Conservation (phyloP, 2,329 filamentous ascomycete genomes). For the Cladosporium oxysporum region DNA sequence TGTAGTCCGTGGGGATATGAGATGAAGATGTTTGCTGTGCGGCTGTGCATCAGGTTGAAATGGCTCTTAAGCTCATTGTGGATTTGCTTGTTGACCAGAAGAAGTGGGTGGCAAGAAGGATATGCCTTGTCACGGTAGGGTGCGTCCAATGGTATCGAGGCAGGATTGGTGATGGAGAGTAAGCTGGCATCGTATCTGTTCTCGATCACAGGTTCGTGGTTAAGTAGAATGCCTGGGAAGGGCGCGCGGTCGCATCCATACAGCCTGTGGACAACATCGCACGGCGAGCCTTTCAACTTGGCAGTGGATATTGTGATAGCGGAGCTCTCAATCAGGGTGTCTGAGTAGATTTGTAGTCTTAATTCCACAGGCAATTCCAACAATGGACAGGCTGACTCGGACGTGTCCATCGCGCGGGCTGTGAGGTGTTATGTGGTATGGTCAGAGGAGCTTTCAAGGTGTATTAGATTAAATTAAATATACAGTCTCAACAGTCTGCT, state of each 20-base stretch:
- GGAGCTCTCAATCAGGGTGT: conserved; percentile 40
- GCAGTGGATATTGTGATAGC: conserved; percentile 44
- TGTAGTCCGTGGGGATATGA: conserved; percentile 45
- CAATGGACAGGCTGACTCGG: conserved; percentile 26
- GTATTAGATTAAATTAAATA: neutral
- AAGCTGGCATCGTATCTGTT: conserved; percentile 37
- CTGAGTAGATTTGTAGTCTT: conserved; percentile 45
- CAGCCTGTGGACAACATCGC: conserved; percentile 35
- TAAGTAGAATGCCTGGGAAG: conserved; percentile 41
- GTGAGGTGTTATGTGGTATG: neutral
- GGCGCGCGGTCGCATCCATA: conserved; percentile 29
- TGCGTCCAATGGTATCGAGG: conserved; percentile 24
- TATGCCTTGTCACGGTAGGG: conserved; percentile 10
- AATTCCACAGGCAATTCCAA: conserved; percentile 43
- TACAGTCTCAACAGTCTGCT: neutral
- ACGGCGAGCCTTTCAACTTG: conserved; percentile 34
- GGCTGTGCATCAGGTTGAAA: conserved; percentile 33
- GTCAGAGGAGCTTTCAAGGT: neutral
- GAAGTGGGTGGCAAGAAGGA: conserved; percentile 23
- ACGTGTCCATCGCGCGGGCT: neutral
- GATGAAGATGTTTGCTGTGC: conserved; percentile 43
- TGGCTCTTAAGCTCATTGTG: conserved; percentile 41
- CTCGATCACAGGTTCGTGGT: conserved; percentile 40
- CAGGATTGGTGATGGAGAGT: conserved; percentile 35
- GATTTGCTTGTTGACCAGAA: conserved; percentile 35